phyloP scores from a whole-genome alignment of 805 yeast genomes.

The Clavispora vitiphila region DNA sequence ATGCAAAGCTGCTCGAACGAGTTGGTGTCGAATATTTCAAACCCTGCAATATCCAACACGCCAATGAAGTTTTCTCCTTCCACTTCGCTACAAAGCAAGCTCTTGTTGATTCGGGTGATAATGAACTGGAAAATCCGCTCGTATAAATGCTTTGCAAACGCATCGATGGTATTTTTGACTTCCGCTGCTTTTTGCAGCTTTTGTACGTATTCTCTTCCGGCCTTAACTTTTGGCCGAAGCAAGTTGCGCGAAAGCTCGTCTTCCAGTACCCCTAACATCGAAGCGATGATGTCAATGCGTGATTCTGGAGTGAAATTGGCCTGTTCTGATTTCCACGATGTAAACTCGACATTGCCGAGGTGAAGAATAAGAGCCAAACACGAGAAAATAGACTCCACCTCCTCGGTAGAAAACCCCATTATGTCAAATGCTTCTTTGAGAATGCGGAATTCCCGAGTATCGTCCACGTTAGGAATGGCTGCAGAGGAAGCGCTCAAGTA shows the following conservation, averaged over 20 bases:
- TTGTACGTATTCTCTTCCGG: slow-evolving; percentile 81
- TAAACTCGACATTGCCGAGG: slow-evolving; percentile 79
- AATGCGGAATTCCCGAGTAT: slow-evolving; percentile 58
- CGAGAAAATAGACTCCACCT: slow-evolving; percentile 55
- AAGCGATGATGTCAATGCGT: slow-evolving; percentile 47
- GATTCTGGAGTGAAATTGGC: slow-evolving; percentile 57
- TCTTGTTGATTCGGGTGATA: slow-evolving; percentile 69
- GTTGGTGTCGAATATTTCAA: slow-evolving; percentile 53
- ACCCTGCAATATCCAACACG: slow-evolving; percentile 58
- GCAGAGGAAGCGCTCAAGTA: slow-evolving; percentile 50
- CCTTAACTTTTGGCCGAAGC: slow-evolving; percentile 77
- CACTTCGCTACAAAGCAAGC: slow-evolving; percentile 33
- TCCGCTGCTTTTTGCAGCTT: slow-evolving; percentile 77
- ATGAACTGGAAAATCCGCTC: slow-evolving; percentile 77
- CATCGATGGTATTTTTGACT: slow-evolving; percentile 77
- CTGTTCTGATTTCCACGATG: slow-evolving; percentile 65
- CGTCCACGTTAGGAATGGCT: slow-evolving; percentile 71
- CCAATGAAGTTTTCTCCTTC: slow-evolving; percentile 41
- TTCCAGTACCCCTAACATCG: slow-evolving; percentile 59
- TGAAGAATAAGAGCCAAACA: slow-evolving; percentile 73
- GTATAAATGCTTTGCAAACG: slow-evolving; percentile 80
- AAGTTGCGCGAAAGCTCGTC: slow-evolving; percentile 52
- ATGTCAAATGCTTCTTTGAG: slow-evolving; percentile 63
- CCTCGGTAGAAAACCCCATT: slow-evolving; percentile 61
- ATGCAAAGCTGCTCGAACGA: slow-evolving; percentile 60